Conservation (phyloP, 352 stramenopile genomes). For the Hyphochytrium catenoides region DNA sequence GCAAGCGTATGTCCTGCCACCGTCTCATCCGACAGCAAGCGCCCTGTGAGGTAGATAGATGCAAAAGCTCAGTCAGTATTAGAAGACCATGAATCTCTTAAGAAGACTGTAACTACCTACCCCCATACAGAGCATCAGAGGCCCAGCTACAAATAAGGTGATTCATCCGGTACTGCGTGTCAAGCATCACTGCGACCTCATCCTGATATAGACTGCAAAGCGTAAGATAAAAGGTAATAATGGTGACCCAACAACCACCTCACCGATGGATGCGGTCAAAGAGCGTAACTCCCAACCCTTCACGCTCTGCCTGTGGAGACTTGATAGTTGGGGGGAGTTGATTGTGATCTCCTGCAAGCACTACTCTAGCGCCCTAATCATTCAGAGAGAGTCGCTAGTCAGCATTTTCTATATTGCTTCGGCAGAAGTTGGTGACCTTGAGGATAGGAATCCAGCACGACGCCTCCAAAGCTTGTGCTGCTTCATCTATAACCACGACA, state of each 20-base stretch:
- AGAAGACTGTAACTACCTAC: no score
- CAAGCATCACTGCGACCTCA: slow-evolving; percentile 68
- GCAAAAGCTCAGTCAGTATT: no score
- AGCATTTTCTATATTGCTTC: slow-evolving; percentile 18
- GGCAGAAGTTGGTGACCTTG: slow-evolving; percentile 54
- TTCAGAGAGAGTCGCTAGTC: slow-evolving; percentile 1
- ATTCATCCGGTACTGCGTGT: slow-evolving; percentile 94
- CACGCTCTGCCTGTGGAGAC: slow-evolving; percentile 33
- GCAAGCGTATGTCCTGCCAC: slow-evolving; percentile 51
- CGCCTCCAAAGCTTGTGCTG: slow-evolving; percentile 85
- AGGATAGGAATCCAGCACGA: slow-evolving; percentile 91
- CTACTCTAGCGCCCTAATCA: slow-evolving; percentile 12
- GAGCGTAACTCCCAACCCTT: slow-evolving; percentile 70
- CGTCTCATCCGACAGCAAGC: slow-evolving; percentile 34
- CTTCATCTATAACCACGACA: slow-evolving; percentile 88
- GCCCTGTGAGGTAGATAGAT: no score
- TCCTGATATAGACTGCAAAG: slow-evolving; percentile 11
- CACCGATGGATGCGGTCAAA: slow-evolving; percentile 80
- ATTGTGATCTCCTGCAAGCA: slow-evolving; percentile 79
- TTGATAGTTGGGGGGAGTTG: slow-evolving; percentile 94
- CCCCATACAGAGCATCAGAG: slow-evolving; percentile 82
- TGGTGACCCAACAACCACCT: slow-evolving; percentile 11
- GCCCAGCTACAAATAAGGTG: slow-evolving; percentile 81
- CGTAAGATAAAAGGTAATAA: slow-evolving; percentile 9
- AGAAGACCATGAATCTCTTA: no score